These are phyloP conservation scores for Tricholoma furcatifolium DNA, from an alignment of 768 basidiomycete species.

Conservation along the genomic window DNA sequence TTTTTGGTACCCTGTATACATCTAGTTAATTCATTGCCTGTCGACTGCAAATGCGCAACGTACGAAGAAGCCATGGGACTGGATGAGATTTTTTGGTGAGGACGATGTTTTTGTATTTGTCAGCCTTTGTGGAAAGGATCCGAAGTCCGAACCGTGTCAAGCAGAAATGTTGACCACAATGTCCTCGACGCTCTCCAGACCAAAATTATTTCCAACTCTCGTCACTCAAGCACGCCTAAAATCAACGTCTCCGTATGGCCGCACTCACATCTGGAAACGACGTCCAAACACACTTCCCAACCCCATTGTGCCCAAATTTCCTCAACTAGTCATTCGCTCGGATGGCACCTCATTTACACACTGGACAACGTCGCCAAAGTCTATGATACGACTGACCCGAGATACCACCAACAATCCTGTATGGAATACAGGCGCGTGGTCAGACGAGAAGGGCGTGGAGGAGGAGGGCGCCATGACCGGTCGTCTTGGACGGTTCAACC, in stretches of 20 bases:
- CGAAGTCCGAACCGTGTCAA: too few species aligned
- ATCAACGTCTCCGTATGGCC: slow-evolving; percentile 79
- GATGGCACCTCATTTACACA: slow-evolving; percentile 89
- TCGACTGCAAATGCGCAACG: slow-evolving; percentile 9
- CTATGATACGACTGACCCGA: slow-evolving; percentile 72
- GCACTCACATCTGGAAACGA: slow-evolving; percentile 79
- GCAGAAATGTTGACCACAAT: too few species aligned
- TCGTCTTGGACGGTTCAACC: slow-evolving; percentile 77
- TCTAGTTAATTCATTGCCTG: background rate
- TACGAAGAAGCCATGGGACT: slow-evolving; percentile 32
- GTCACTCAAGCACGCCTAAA: slow-evolving; percentile 33
- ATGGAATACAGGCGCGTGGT: slow-evolving; percentile 69
- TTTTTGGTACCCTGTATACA: slow-evolving; percentile 49
- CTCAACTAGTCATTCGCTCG: slow-evolving; percentile 80
- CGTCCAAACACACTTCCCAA: slow-evolving; percentile 69
- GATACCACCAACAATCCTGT: slow-evolving; percentile 89
- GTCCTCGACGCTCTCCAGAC: too few species aligned
- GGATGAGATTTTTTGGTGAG: slow-evolving; percentile 3
- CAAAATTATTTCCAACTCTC: background rate
- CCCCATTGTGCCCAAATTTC: slow-evolving; percentile 83
- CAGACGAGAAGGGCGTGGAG: slow-evolving; percentile 51
- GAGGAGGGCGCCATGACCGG: slow-evolving; percentile 75
- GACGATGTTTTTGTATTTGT: background rate
- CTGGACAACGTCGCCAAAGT: slow-evolving; percentile 86
- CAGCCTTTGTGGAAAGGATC: too few species aligned